Percentiles rank a stretch among this genome's conserved stretches.
Conservation (phyloP, 2,329 filamentous ascomycete species). For the Periconia sp. region DNA sequence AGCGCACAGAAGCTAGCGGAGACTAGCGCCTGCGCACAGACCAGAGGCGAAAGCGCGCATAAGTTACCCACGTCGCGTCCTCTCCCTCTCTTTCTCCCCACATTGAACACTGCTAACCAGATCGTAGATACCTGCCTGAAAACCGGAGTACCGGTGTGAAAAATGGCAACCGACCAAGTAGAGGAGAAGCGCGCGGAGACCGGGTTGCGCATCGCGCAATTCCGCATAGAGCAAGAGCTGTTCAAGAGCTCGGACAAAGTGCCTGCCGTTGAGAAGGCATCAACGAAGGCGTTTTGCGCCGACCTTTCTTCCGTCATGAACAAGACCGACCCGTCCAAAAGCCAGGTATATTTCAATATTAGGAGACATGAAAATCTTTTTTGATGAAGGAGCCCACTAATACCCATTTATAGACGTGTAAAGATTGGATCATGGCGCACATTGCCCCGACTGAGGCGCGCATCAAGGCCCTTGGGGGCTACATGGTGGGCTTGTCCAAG, state of each 20-base stretch:
- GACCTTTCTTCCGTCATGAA: slow-evolving; percentile 29
- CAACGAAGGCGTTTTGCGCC: slow-evolving; percentile 13
- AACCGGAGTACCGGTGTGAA: neutral
- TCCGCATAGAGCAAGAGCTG: slow-evolving; percentile 31
- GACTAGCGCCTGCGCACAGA: neutral
- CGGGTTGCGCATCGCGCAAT: slow-evolving; percentile 27
- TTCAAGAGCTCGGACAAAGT: slow-evolving; percentile 16
- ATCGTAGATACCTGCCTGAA: too few species aligned
- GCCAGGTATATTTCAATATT: slow-evolving; percentile 33
- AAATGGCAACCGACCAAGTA: slow-evolving; percentile 26
- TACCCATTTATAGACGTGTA: slow-evolving; percentile 68
- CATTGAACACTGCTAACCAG: slow-evolving; percentile 3
- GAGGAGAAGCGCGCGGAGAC: slow-evolving; percentile 25
- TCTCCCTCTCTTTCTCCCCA: neutral
- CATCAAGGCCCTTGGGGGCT: slow-evolving; percentile 71
- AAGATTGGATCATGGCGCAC: slow-evolving; percentile 78
- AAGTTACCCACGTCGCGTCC: neutral
- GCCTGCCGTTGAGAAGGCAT: slow-evolving; percentile 21
- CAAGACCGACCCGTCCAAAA: slow-evolving; percentile 29
- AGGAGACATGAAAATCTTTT: slow-evolving; percentile 17
- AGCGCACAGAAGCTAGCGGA: neutral
- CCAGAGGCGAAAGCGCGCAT: too few species aligned
- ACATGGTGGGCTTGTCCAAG: slow-evolving; percentile 68
- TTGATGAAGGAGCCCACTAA: slow-evolving; percentile 33
- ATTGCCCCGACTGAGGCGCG: slow-evolving; percentile 69